Evolutionary conservation across 306 rosid species (phyloP), one percentile per base, ranked within the genome.

Genomic region (Quercus berberidifolia): DNA sequence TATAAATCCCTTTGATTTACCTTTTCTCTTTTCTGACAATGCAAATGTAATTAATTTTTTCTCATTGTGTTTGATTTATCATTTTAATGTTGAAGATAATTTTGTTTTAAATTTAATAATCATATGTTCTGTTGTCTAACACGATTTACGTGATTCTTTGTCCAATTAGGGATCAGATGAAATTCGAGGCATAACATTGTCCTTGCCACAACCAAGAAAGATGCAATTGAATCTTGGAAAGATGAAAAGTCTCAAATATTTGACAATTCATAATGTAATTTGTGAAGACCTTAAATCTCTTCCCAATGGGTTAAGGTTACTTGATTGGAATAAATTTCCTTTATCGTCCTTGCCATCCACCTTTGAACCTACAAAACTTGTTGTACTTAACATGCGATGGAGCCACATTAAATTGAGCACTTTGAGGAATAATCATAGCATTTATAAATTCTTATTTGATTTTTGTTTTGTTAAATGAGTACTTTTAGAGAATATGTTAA

Each of bases 241-340:
- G 2, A 82, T 85, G 88, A 56, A 18, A 4, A 79, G 78, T 12
- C 85, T 87, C 5, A 78, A 77, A 75, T 57, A 85, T 68, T 77
- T 78, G 6, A 76, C 46, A 43, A 74, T 72, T 74, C 52, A 67
- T 17, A 83, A 80, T 51, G 85, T 62, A 59, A 35, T 80, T 41
- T 78, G 58, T 23, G 80, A 59, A 78, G 46, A 67, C 5, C 79
- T 83, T 14, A 49, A 80, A 4, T 72, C 78, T 77, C 78, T 85
- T 20, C 81, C 88, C 33, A 69, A 78, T 33, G 72, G 65, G 78
- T 82, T 87, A 78, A 84, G 83, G 76, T 13, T 82, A 38, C 85
- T 87, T 41, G 73, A 73, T 14, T 88, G 91, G 91, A 69, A 54
- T 23, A 67, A 68, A 26, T 81, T 59, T 78, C 87, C 87, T 15